Evolutionary conservation across 345 rosid genomes (phyloP), one percentile per base, ranked within the genome.

Genomic region (Melaleuca alternifolia): DNA sequence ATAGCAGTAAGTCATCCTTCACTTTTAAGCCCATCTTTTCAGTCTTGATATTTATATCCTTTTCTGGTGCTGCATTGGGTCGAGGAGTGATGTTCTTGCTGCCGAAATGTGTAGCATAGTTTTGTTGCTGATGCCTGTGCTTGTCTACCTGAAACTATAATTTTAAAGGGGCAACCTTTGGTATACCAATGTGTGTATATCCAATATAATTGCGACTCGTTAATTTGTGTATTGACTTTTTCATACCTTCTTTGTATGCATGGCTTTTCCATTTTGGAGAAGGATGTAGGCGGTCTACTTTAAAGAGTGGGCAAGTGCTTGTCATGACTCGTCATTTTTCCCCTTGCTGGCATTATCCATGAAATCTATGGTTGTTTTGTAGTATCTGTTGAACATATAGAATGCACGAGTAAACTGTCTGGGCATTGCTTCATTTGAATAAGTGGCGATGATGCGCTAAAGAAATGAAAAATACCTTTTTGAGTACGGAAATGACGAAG

Each of bases 1-100:
- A 88, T 95, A 89, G 98, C 96, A 85, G 99, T 94, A 83, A 83
- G 86, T 48, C 33, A 83, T 62, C 56, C 37, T 50, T 28, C 51
- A 87, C 41, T 71, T 28, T 71, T 33, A 18, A 33, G 79, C 79
- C 48, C 79, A 71, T 33, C 59, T 33, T 71, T 71, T 71, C 48
- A 18, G 46, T 71, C 46, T 16, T 71, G 79, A 33, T 71, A 3
- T 4, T 33, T 71, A 71, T 71, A 41, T 71, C 46, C 46, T 33
- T 37, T 71, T 33, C 21, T 71, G 46, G 24, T 37, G 24, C 46
- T 71, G 48, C 44, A 10, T 71, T 71, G 44, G 79, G 12, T 71
- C 12, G 11, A 16, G 48, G 79, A 33, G 48, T 71, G 79, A 62
- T 62, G 75, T 18, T 21, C 48, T 71, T 33, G 79, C 24, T 18